These are phyloP conservation scores for Epithele typhae DNA, from an alignment of 768 basidiomycete genomes.

Conservation along the genomic window DNA sequence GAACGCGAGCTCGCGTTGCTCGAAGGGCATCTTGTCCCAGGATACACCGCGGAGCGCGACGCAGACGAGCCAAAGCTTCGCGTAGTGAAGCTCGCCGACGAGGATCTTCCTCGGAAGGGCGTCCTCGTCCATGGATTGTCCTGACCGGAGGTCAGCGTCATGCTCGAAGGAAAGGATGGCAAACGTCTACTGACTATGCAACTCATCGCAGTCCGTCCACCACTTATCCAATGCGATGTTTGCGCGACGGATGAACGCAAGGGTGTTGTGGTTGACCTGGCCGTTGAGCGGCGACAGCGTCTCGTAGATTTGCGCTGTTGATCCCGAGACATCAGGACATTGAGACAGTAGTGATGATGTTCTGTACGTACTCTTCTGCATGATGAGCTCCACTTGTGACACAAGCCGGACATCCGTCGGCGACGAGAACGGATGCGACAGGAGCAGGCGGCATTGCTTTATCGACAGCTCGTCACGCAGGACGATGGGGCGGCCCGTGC, in stretches of 20 bases:
- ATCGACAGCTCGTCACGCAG: conserved; percentile 87
- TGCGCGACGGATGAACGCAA: conserved; percentile 84
- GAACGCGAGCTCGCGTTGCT: conserved; percentile 92
- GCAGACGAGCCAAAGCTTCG: conserved; percentile 93
- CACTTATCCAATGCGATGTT: conserved; percentile 85
- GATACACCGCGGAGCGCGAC: conserved; percentile 86
- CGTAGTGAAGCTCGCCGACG: conserved; percentile 84
- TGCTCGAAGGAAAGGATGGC: too few relatives aligned
- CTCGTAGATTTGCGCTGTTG: conserved; percentile 86
- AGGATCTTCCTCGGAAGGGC: conserved; percentile 84
- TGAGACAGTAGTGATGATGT: too few relatives aligned
- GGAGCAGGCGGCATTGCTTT: conserved; percentile 74
- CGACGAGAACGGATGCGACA: conserved; percentile 83
- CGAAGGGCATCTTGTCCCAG: conserved; percentile 96
- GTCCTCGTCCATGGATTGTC: conserved; percentile 79
- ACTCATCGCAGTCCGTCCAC: conserved; percentile 84
- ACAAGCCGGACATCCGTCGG: conserved; percentile 87
- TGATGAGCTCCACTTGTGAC: conserved; percentile 84
- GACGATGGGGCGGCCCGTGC: conserved; percentile 87
- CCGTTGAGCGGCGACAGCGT: conserved; percentile 83
- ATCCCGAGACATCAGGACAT: too few relatives aligned
- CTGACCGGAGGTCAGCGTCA: conserved; percentile 29
- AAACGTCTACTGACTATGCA: conserved; percentile 64
- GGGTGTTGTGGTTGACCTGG: conserved; percentile 78
- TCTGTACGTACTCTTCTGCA: conserved; percentile 71